Evolutionary conservation across 306 rosid species (phyloP), one percentile per base, ranked within the genome.

Genomic region (Cucumis hystrix): DNA sequence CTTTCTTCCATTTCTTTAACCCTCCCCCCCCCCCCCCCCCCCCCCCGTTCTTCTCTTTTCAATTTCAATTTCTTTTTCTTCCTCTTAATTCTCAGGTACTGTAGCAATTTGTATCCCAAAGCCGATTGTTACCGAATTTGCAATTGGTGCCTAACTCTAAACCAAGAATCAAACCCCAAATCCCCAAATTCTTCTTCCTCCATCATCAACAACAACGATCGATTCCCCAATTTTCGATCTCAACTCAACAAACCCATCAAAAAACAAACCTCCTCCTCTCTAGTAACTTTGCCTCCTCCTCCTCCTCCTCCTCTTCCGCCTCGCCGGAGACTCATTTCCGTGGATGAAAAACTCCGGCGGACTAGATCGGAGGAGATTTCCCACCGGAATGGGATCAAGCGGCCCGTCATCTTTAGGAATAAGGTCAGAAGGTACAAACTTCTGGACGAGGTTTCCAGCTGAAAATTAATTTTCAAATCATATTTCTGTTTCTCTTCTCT

Each of bases 401-500:
- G 78, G 76, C 97, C 71, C 47, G 90, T 87, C 20, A 8, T 70
- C 17, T 88, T 89, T 57, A 89, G 93, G 90, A 91, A 88, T 63
- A 95, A 91, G 87, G 98, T 88, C 7, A 90, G 99, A 83, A 92
- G 97, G 93, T 95, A 95, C 77, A 95, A 92, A 86, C 97, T 92
- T 83, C 81, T 95, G 82, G 99, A 95, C 63, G 97, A 92, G 84
- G 99, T 95, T 86, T 90, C 99, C 4, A 90, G 95, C 84, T 92
- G 79, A 84, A 23, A 23, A 47, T 33, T 33, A 43, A 47, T 47
- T 47, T 47, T 47, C 6, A 13, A 47, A 47, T 47, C 16, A 47
- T 51, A 14, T 51, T 1, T 47, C 17, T 47, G 37, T 33, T 33
- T 28, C 3, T 3, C 30, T 28, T 28, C 30, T 28, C 30, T 47